A percentile compares a stretch with the other conserved stretches of the same genome.
Evolutionary conservation across 257 asterid genomes (phyloP).

Genomic region (Coffea eugenioides): DNA sequence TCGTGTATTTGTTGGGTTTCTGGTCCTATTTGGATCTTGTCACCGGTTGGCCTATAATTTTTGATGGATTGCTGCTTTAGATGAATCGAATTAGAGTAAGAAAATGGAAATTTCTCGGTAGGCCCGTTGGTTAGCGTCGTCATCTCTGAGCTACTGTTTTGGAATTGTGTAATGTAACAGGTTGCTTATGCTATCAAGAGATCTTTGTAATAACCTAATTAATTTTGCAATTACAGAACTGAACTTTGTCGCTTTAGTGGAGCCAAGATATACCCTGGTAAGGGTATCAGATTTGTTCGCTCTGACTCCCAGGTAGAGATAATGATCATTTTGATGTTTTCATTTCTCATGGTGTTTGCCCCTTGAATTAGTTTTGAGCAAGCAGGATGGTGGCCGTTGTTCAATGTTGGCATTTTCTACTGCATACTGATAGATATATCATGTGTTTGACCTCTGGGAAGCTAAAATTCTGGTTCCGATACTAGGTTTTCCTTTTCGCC

Average conservation of each 20-base stretch:
- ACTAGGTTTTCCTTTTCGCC: constrained; percentile 72
- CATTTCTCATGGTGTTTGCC: not conserved
- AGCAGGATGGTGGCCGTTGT: not conserved
- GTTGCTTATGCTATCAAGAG: not conserved
- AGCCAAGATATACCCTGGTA: constrained; percentile 81
- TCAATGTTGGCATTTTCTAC: not conserved
- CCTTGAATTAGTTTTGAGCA: not conserved
- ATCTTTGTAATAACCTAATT: not conserved
- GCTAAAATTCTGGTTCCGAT: not conserved
- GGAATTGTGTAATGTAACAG: too few species aligned
- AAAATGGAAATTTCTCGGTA: not conserved
- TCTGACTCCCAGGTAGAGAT: constrained; percentile 68
- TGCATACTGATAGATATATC: not conserved
- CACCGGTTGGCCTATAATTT: not conserved
- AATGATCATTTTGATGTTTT: not conserved
- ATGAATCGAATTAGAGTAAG: not conserved
- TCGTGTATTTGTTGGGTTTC: not conserved
- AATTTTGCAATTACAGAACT: constrained; percentile 46
- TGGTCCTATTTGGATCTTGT: not conserved
- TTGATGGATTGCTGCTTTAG: not conserved
- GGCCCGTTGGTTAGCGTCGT: not conserved
- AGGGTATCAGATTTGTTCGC: constrained; percentile 70
- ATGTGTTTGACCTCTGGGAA: not conserved
- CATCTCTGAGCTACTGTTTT: not conserved
- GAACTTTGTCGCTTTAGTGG: constrained; percentile 86